Evolutionary conservation across 2,329 filamentous ascomycete genomes (phyloP), one percentile per base, ranked within the genome.

Genomic region (Hymenoscyphus infarciens): DNA sequence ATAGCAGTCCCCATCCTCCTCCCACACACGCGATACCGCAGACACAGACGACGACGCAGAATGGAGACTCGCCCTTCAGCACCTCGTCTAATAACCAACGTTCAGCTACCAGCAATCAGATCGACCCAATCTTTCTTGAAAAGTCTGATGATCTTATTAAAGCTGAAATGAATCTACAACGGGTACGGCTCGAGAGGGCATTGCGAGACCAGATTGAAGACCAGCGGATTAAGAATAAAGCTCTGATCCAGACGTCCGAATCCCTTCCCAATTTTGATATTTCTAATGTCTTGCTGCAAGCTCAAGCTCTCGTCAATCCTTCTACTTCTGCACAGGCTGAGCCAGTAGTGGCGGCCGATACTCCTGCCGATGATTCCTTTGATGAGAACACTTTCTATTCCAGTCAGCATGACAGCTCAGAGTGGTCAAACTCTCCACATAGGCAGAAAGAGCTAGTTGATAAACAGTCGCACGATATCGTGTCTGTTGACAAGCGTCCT

Each of bases 341-440:
- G 78, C 80, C 81, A 69, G 81, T 77, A 69, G 71, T 77, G 76
- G 77, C 74, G 77, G 77, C 79, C 81, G 82, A 87, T 76, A 81
- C 81, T 72, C 86, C 86, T 75, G 82, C 54, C 25, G 54, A 56
- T 61, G 91, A 94, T 76, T 95, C 91, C 39, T 91, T 92, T 78
- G 92, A 97, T 77, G 89, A 96, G 75, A 92, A 96, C 74, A 95
- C 92, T 49, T 96, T 96, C 77, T 97, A 98, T 81, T 97, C 94
- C 69, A 97, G 93, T 78, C 91, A 89, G 79, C 88, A 93, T 80
- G 90, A 93, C 75, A 96, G 92, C 67, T 84, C 85, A 64, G 81
- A 85, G 61, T 82, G 80, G 33, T 79, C 77, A 57, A 77, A 79
- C 63, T 78, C 79, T 45, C 67, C 70, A 49, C 64, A 66, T 57